Evolutionary conservation across 768 basidiomycete genomes (phyloP).

Genomic region (Phanerochaete sordida): DNA sequence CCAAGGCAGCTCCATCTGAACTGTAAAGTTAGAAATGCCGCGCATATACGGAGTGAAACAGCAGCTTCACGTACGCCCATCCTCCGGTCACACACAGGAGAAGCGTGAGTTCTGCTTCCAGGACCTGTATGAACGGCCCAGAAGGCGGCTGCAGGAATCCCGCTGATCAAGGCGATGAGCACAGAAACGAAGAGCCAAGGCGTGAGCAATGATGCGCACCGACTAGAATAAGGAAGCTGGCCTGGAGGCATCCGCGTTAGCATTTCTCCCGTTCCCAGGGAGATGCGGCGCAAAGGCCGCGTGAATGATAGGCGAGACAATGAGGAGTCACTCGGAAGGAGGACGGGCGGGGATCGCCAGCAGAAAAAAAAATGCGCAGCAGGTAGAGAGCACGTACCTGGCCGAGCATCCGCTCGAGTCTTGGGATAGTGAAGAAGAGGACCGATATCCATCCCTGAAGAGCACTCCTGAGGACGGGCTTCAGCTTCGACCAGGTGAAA

Average conservation of each 20-base stretch:
- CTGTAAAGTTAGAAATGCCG: neutral
- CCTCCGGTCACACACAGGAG: conserved; percentile 42
- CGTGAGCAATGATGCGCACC: conserved; percentile 30
- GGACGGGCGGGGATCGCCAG: neutral
- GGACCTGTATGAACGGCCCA: conserved; percentile 64
- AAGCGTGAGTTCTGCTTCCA: conserved; percentile 62
- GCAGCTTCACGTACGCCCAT: conserved; percentile 59
- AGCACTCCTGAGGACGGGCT: conserved; percentile 61
- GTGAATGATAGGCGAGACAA: neutral
- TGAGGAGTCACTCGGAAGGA: neutral
- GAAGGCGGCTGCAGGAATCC: conserved; percentile 63
- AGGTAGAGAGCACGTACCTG: conserved; percentile 36
- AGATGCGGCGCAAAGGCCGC: neutral
- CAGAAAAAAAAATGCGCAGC: neutral
- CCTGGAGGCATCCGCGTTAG: conserved; percentile 33
- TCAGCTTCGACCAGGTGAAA: conserved; percentile 54
- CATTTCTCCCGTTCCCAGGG: neutral
- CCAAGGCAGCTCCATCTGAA: conserved; percentile 65
- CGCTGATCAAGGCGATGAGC: conserved; percentile 33
- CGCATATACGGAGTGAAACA: neutral
- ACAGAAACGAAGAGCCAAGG: neutral
- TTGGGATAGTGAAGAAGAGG: conserved; percentile 56
- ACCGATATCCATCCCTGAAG: conserved; percentile 58
- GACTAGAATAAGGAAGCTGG: conserved; percentile 61
- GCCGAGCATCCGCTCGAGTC: conserved; percentile 47